A percentile compares a stretch with the other conserved stretches of the same genome.
Evolutionary conservation across 495 filamentous ascomycete species (phyloP).

Genomic region (Trichoderma reesei): DNA sequence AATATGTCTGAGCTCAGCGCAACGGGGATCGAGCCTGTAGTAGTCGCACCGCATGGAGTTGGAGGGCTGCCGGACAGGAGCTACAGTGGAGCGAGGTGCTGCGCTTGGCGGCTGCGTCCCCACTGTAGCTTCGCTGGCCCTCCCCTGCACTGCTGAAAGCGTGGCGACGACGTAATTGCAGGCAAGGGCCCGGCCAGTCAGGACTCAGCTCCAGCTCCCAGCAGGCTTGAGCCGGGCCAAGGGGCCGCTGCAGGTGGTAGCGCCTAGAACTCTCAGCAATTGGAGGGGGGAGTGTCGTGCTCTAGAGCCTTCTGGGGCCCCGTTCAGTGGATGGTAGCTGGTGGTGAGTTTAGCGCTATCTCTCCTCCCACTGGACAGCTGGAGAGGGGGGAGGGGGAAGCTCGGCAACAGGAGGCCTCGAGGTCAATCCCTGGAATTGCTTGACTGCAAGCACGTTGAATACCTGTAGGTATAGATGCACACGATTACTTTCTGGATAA

Average conservation of each 20-base stretch:
- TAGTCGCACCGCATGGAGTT: neutral
- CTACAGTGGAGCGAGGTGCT: constrained; percentile 3
- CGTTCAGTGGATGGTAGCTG: neutral
- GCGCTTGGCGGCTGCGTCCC: neutral
- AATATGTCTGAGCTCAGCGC: constrained; percentile 6
- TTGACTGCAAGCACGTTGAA: neutral
- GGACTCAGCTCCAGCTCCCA: too few relatives aligned
- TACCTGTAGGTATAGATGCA: too few relatives aligned
- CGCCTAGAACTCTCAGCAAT: neutral
- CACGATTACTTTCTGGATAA: too few relatives aligned
- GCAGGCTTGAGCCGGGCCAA: too few relatives aligned
- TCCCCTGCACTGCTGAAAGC: constrained; percentile 7
- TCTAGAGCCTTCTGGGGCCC: neutral
- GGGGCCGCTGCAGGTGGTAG: constrained; percentile 1
- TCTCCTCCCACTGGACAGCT: neutral
- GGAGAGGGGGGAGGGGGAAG: too few relatives aligned
- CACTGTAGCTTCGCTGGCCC: constrained; percentile 3
- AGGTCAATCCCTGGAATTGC: neutral
- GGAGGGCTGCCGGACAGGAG: neutral
- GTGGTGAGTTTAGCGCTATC: neutral
- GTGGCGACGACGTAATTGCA: constrained; percentile 7
- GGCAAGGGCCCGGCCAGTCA: neutral
- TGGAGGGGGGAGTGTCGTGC: neutral
- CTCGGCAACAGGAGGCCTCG: neutral
- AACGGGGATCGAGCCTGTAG: too few relatives aligned